Base-by-base conservation (phyloP, 345 rosid species). In the Clausena lansium region DNA sequence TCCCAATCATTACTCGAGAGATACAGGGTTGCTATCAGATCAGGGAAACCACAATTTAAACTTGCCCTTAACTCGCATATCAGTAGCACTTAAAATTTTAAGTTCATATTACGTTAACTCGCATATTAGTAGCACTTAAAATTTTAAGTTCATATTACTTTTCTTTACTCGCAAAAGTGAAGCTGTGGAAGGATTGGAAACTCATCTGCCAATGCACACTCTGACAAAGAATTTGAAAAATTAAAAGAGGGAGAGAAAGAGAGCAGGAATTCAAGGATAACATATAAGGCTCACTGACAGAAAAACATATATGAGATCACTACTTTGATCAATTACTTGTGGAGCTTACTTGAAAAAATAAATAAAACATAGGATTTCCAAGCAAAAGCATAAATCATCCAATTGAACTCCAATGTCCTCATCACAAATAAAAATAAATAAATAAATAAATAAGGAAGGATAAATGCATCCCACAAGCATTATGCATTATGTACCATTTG, bases 401-500 rank as follows among this genome's bases (percentile, higher is more conserved):
- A 17, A 74, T n/a, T 15, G 33, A 50, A 19, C 39, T 24, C 54
- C 28, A 24, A 35, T 36, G 19, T 33, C 33, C 54, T 58, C 47
- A 58, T 35, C 30, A 75, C 69, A 9, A 52, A 55, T 19, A 76
- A 57, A 67, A 67, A 30, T 4, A 1, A 41, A 39, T 1, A 41
- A 41, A 41, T 45, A 52, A 52, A 0, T 13, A 50, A 50, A 15
- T 3, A 76, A 55, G 20, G 10, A 76, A 52, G 28, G 75, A 57
- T 69, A 47, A 71, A 75, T 28, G 36, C 58, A 78, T 80, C 20
- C 79, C 4, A 54, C 77, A 27, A 39, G 74, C 57, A 77, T 30
- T 75, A 81, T 75, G 77, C 25, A 74, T 9, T 36, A 41, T 70
- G 54, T 93, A 93, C 98, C 98, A 95, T 74, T 85, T 75, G 73